Conservation (phyloP, 495 filamentous ascomycete species). For the Aspergillus steynii region DNA sequence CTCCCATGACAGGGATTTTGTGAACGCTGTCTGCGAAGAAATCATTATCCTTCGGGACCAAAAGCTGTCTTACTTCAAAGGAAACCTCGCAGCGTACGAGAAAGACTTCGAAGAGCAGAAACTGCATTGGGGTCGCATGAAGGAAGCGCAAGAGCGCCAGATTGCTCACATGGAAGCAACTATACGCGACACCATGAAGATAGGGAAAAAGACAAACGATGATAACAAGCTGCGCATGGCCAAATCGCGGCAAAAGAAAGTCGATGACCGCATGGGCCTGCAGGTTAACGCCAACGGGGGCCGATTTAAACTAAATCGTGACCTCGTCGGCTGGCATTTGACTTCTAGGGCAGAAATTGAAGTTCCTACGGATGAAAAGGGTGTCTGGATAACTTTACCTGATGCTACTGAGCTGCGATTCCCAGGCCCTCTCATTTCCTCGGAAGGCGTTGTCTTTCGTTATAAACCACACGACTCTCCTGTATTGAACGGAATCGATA, state of each 20-base stretch:
- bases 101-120: constrained; percentile 63
- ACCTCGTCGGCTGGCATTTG: constrained; percentile 60
- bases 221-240: constrained; percentile 79
- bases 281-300: constrained; percentile 68
- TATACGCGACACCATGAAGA: constrained; percentile 66
- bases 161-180: constrained; percentile 74
- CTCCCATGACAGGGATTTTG: constrained; percentile 78
- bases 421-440: constrained; percentile 67
- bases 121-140: constrained; percentile 67
- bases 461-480: constrained; percentile 46
- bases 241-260: constrained; percentile 74
- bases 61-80: constrained; percentile 47
- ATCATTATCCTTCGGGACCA: constrained; percentile 73
- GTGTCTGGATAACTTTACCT: constrained; percentile 56
- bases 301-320: constrained; percentile 77
- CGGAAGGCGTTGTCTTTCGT: constrained; percentile 63
- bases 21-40: constrained; percentile 69
- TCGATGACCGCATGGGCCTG: constrained; percentile 76
- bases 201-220: constrained; percentile 70
- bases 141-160: constrained; percentile 75
- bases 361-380: constrained; percentile 63
- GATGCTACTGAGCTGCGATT: constrained; percentile 67
- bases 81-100: constrained; percentile 69
- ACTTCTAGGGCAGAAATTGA: constrained; percentile 65
- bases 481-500: constrained; percentile 57